phyloP scores from a whole-genome alignment of 1,284 basidiomycete species.

The Papiliotrema terrestris region DNA sequence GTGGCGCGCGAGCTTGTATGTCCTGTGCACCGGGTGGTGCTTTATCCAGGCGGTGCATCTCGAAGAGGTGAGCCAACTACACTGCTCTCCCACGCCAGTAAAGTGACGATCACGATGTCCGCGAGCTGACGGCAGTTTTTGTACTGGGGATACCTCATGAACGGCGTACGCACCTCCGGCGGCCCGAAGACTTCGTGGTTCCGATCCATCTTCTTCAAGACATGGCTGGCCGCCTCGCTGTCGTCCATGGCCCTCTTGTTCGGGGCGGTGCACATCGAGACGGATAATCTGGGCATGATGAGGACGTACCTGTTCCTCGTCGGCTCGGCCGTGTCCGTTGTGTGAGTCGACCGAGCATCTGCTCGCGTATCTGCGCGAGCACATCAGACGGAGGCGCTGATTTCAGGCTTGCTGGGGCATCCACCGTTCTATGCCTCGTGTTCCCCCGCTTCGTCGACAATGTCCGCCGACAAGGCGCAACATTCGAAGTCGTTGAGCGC shows the following conservation, averaged over 20 bases:
- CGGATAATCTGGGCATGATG: slow-evolving; percentile 17
- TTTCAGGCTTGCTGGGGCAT: slow-evolving; percentile 7
- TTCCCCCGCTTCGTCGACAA: slow-evolving; percentile 21
- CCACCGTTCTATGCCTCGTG: slow-evolving; percentile 22
- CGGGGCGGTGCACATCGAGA: slow-evolving; percentile 13
- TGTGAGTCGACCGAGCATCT: slow-evolving; percentile 24
- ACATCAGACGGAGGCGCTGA: too few relatives aligned
- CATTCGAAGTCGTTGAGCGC: slow-evolving; percentile 31
- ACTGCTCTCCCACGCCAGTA: too few relatives aligned
- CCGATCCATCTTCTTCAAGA: slow-evolving; percentile 26
- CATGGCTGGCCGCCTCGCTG: slow-evolving; percentile 20
- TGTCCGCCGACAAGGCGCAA: slow-evolving; percentile 30
- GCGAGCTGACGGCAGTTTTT: slow-evolving; percentile 11
- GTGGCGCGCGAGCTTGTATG: slow-evolving; percentile 14
- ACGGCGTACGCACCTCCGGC: slow-evolving; percentile 20
- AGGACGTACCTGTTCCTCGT: slow-evolving; percentile 31
- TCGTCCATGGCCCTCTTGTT: slow-evolving; percentile 9
- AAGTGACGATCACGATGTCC: too few relatives aligned
- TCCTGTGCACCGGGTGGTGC: slow-evolving; percentile 28
- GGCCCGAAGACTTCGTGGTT: slow-evolving; percentile 22
- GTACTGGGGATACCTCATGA: slow-evolving; percentile 38
- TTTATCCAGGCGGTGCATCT: slow-evolving; percentile 30
- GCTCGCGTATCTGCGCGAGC: neutral
- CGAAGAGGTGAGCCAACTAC: slow-evolving; percentile 28
- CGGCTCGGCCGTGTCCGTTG: slow-evolving; percentile 17